Evolutionary conservation across 805 yeast genomes (phyloP), one percentile per base, ranked within the genome.

Genomic region (Candida patagonica): DNA sequence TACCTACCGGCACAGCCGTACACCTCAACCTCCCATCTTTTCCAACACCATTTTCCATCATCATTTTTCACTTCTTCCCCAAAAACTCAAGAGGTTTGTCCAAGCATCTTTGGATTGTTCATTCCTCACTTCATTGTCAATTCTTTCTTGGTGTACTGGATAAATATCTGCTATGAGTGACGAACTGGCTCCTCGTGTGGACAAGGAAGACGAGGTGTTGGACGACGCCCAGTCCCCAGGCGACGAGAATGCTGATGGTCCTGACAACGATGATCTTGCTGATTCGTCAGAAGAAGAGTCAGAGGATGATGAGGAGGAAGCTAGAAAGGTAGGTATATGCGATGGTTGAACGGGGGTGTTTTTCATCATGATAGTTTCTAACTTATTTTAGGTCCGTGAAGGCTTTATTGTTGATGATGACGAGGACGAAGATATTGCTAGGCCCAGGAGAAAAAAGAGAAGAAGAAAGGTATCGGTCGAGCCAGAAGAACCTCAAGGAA

Each of bases 381-480:
- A 8, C 19, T 16, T 26, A 10, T 24, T 13, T 29, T 42, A 55
- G 57, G 80, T 88, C 30, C 75, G 89, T 35, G 95, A 87, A 46
- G 96, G 96, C 0, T 87, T 89, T 60, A 88, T 89, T 53, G 96
- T 85, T 7, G 96, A 87, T 52, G 95, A 85, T 51, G 95, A 82
- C 43, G 94, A 78, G 16, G 83, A 73, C n/a, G 65, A 45, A n/a
- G 60, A 49, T n/a, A 40, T 23, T 35, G 39, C 43, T 25, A 44
- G 37, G 30, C 30, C 43, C n/a, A 53, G 54, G 10, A 44, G 48
- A 22, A 44, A 41, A 42, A 54, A 43, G 47, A 51, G 44, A 39
- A 49, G 49, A 48, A 46, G 39, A 30, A 43, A 47, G 31, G 26
- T 30, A 3, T 44, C 25, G 8, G 37, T 23, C 13, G 17, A 15